phyloP scores from a whole-genome alignment of 2,329 filamentous ascomycete species.

The Verticillium isaacii region DNA sequence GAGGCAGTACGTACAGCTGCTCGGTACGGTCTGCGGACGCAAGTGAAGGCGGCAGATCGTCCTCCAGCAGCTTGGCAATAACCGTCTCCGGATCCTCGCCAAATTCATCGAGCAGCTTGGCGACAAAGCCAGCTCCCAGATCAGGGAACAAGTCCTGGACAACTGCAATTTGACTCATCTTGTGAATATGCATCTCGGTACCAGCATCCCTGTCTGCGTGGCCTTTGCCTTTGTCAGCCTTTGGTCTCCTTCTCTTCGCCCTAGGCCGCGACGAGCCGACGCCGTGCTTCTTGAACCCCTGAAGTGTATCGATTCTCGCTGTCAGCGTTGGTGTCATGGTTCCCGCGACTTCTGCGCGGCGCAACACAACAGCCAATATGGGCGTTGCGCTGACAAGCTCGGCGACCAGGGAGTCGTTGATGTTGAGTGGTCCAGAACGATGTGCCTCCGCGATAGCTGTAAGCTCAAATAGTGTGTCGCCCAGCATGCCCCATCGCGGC shows the following conservation, averaged over 20 bases:
- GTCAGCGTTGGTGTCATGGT: constrained; percentile 50
- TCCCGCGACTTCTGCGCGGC: constrained; percentile 43
- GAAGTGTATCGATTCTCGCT: constrained; percentile 57
- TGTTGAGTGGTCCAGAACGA: constrained; percentile 47
- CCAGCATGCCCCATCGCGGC: constrained; percentile 68
- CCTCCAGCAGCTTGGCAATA: constrained; percentile 76
- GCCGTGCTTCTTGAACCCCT: constrained; percentile 53
- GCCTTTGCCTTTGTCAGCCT: constrained; percentile 59
- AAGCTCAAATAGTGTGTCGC: constrained; percentile 79
- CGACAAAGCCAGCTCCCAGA: constrained; percentile 76
- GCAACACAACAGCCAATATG: constrained; percentile 58
- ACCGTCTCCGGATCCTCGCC: constrained; percentile 72
- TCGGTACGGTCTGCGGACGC: constrained; percentile 59
- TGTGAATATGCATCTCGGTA: constrained; percentile 66
- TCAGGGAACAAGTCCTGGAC: constrained; percentile 93
- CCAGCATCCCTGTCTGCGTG: constrained; percentile 29
- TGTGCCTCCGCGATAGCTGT: constrained; percentile 67
- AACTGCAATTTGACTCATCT: constrained; percentile 78
- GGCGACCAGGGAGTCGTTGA: constrained; percentile 69
- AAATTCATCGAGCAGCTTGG: constrained; percentile 76
- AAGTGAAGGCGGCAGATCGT: constrained; percentile 66
- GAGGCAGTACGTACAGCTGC: constrained; percentile 44
- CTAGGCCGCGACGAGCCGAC: constrained; percentile 43
- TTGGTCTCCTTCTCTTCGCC: constrained; percentile 38
- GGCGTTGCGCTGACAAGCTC: constrained; percentile 80